Evolutionary conservation across 2,329 filamentous ascomycete genomes (phyloP), one percentile per base, ranked within the genome.

Genomic region (Paramyrothecium roridum): DNA sequence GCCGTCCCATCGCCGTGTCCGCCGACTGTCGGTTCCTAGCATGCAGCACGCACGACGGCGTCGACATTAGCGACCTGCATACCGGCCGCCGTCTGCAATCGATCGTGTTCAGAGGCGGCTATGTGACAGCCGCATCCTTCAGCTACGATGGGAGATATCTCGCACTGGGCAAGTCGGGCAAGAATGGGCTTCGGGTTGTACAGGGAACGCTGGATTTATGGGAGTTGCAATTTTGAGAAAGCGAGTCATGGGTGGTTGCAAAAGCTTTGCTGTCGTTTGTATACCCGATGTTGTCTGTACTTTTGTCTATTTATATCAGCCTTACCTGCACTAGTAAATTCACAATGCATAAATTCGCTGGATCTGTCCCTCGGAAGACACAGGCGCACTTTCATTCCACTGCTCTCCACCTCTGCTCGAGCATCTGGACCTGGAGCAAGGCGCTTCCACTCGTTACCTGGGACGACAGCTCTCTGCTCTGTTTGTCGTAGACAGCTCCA

Each of bases 1-100:
- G 71, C 2, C 72, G 70, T 68, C 71, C 71, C 2, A 56, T 73
- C 12, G 65, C 65, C 34, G 62, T 73, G n/a, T 73, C 71, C 8
- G 64, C 63, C 0, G 70, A 73, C 55, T 72, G 70, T 33, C 59
- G 65, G 30, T 71, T 71, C 54, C 49, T 73, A 21, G 66, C 61
- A 49, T 73, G 70, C 52, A 63, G 69, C 48, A 73, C 67, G 1
- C 68, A 72, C 48, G 66, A 69, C 1, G 71, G 71, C 10, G 63
- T 72, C 7, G 71, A 73, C 46, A 60, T 73, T 7, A 67, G 66
- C 50, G 70, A 73, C 47, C 52, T 67, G 22, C 62, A 63, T 50
- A 70, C 67, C n/a, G 71, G 71, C 8, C 60, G 59, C 23, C 64
- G 73, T 30, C 59, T 72, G 26, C 69, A 68, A 26, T 69, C 68